A percentile compares a stretch with the other conserved stretches of the same genome.
phyloP scores from a whole-genome alignment of 768 basidiomycete species.

The Clitopilus passeckerianus region DNA sequence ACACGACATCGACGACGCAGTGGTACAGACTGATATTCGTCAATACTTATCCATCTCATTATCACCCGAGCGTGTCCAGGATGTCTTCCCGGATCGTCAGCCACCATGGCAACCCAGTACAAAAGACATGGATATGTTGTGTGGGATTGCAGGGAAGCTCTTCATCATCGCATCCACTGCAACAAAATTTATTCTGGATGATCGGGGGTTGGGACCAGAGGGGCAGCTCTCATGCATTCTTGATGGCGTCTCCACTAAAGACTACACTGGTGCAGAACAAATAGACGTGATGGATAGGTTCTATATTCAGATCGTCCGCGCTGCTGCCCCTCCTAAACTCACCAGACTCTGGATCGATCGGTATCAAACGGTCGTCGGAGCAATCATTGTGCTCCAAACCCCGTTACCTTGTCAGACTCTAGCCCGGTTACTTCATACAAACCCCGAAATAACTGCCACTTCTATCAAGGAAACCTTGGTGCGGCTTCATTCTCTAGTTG shows the following conservation, averaged over 20 bases:
- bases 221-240: neutral
- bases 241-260: neutral
- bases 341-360: neutral
- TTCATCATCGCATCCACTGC: neutral
- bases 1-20: neutral
- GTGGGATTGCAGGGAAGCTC: neutral
- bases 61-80: neutral
- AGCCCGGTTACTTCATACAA: neutral
- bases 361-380: neutral
- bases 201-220: neutral
- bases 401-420: neutral
- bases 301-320: neutral
- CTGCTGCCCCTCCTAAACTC: neutral
- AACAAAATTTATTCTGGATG: neutral
- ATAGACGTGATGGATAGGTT: neutral
- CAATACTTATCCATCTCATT: neutral
- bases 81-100: neutral
- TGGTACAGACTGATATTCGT: slow-evolving; percentile 1
- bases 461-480: neutral
- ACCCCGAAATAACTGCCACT: neutral
- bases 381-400: neutral
- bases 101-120: neutral
- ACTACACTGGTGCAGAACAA: neutral
- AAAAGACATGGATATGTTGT: neutral
- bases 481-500: neutral